Evolutionary conservation across 108 stramenopile genomes (phyloP).

Genomic region (Cyclostephanos tholiformis): DNA sequence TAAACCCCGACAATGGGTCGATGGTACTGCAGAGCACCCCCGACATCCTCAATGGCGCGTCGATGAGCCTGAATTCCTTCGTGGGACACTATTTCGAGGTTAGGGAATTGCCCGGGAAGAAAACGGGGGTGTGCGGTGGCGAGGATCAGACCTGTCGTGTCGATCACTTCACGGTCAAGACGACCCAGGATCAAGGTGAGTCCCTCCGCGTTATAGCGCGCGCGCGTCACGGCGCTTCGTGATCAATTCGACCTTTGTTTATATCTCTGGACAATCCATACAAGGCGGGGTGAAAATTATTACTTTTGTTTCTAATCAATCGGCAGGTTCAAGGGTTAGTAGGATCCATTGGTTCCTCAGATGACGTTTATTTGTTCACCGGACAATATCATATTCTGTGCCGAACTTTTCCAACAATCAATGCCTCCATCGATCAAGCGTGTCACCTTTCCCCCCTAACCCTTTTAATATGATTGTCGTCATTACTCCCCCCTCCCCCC

Average conservation of each 20-base stretch:
- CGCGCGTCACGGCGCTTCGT: too few relatives aligned
- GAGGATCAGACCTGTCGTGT: slow-evolving; percentile 51
- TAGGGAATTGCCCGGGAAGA: slow-evolving; percentile 60
- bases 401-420: not conserved
- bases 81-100: slow-evolving; percentile 78
- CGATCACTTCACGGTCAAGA: slow-evolving; percentile 61
- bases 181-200: slow-evolving; percentile 68
- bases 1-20: slow-evolving; percentile 56
- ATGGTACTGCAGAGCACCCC: slow-evolving; percentile 59
- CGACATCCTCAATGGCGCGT: slow-evolving; percentile 59
- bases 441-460: not conserved
- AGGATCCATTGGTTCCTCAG: too few relatives aligned
- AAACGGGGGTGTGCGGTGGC: slow-evolving; percentile 54
- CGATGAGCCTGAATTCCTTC: slow-evolving; percentile 58
- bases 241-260: too few relatives aligned
- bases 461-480: not conserved
- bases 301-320: too few relatives aligned
- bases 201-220: not conserved
- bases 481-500: not conserved
- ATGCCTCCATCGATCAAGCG: too few relatives aligned
- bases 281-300: too few relatives aligned
- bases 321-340: too few relatives aligned
- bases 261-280: too few relatives aligned
- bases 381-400: not conserved
- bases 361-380: too few relatives aligned